Conservation (phyloP, 2,329 filamentous ascomycete species). For the Claviceps citrina region DNA sequence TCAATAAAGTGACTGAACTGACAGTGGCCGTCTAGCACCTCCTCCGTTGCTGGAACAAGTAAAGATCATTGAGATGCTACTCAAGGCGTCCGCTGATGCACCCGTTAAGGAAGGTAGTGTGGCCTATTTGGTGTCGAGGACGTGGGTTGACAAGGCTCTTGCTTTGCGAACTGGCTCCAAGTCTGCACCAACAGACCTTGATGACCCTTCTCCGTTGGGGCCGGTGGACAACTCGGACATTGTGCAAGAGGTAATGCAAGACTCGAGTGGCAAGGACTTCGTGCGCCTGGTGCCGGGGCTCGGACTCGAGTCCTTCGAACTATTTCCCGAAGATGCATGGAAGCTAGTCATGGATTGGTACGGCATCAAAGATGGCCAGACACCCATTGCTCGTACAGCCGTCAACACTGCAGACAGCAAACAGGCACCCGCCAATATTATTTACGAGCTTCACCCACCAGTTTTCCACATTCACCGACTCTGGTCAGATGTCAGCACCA, state of each 20-base stretch:
- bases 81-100: constrained; percentile 34
- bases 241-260: constrained; percentile 43
- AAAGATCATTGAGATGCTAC: constrained; percentile 49
- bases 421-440: constrained; percentile 41
- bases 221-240: constrained; percentile 81
- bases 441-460: constrained; percentile 73
- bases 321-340: constrained; percentile 71
- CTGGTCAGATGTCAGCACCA: constrained; percentile 42
- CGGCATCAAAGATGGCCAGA: constrained; percentile 52
- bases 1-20: neutral
- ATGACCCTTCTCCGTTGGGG: constrained; percentile 46
- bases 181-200: constrained; percentile 41
- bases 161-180: constrained; percentile 46
- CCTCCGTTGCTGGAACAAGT: constrained; percentile 47
- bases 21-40: constrained; percentile 10
- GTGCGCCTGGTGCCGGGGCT: constrained; percentile 58
- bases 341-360: constrained; percentile 70
- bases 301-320: constrained; percentile 55
- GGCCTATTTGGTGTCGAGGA: constrained; percentile 62
- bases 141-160: constrained; percentile 63
- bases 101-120: constrained; percentile 54
- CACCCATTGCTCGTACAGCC: constrained; percentile 58
- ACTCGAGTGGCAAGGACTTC: constrained; percentile 40
- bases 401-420: constrained; percentile 50
- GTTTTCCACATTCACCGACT: constrained; percentile 75